Evolutionary conservation across 306 rosid genomes (phyloP).

Genomic region (Malus sylvestris): DNA sequence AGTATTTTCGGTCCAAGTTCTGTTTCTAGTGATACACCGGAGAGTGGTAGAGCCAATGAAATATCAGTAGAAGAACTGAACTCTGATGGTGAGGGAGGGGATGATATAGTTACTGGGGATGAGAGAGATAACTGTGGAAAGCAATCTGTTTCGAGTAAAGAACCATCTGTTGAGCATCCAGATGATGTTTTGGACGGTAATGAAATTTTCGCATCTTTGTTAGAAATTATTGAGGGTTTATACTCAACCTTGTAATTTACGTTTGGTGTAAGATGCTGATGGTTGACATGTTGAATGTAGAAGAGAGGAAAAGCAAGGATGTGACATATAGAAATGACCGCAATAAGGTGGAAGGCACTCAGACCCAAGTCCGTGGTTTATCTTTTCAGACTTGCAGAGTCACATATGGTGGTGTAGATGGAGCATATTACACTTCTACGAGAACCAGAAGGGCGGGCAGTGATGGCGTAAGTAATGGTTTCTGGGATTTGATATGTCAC

Average conservation of each 20-base stretch:
- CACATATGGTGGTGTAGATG: constrained; percentile 78
- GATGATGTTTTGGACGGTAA: constrained; percentile 60
- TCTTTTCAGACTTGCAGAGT: constrained; percentile 53
- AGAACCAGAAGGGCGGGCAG: constrained; percentile 49
- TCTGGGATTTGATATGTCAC: not conserved
- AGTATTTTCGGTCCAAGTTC: constrained; percentile 23
- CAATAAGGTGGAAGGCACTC: constrained; percentile 18
- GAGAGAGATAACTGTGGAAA: constrained; percentile 14
- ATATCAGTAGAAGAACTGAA: constrained; percentile 53
- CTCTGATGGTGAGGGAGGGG: constrained; percentile 51
- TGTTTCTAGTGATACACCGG: constrained; percentile 15
- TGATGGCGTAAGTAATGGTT: constrained; percentile 54
- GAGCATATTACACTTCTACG: constrained; percentile 71
- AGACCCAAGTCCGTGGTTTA: constrained; percentile 17
- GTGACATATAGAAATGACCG: constrained; percentile 16
- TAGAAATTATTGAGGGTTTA: too few species aligned
- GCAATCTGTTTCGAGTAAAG: constrained; percentile 31
- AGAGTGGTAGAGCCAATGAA: constrained; percentile 35
- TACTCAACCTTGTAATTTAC: not conserved
- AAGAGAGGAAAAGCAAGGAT: constrained; percentile 32
- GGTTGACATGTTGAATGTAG: not conserved
- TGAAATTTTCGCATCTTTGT: not conserved
- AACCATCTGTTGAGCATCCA: constrained; percentile 73
- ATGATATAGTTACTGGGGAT: constrained; percentile 15
- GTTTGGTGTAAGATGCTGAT: constrained; percentile 1